Evolutionary conservation across 1,284 basidiomycete species (phyloP).

Genomic region (Sporisorium iseilematis-ciliati): DNA sequence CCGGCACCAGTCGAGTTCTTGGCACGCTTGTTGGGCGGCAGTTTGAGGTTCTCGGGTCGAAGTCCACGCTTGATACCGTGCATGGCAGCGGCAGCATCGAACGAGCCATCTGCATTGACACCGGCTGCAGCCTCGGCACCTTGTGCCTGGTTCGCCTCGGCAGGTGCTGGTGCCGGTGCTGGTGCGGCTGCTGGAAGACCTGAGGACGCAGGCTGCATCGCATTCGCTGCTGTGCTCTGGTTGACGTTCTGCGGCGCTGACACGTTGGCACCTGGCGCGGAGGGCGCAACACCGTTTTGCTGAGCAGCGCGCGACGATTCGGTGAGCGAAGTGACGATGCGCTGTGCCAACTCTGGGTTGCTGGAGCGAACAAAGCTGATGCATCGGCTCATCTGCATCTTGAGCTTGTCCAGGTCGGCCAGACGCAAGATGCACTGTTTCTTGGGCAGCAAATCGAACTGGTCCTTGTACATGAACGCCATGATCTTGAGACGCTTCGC

Average conservation of each 20-base stretch:
- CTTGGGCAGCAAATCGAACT: slow-evolving; percentile 58
- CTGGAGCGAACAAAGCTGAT: slow-evolving; percentile 66
- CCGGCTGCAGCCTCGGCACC: slow-evolving; percentile 17
- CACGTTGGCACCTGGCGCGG: slow-evolving; percentile 14
- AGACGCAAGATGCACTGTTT: slow-evolving; percentile 62
- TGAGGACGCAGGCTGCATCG: slow-evolving; percentile 12
- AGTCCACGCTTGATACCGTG: slow-evolving; percentile 64
- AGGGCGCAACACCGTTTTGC: slow-evolving; percentile 24
- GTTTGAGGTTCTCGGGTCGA: slow-evolving; percentile 65
- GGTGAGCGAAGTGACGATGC: slow-evolving; percentile 49
- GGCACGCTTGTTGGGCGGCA: slow-evolving; percentile 62
- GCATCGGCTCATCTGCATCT: slow-evolving; percentile 67
- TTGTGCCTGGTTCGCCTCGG: slow-evolving; percentile 21
- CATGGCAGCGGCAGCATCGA: slow-evolving; percentile 48
- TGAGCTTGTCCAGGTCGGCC: slow-evolving; percentile 66
- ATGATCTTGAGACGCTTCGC: slow-evolving; percentile 68
- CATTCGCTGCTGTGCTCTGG: slow-evolving; percentile 6
- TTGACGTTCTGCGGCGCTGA: slow-evolving; percentile 1
- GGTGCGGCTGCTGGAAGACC: slow-evolving; percentile 13
- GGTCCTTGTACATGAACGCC: slow-evolving; percentile 68
- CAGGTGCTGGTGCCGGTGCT: slow-evolving; percentile 22
- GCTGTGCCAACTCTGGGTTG: slow-evolving; percentile 61
- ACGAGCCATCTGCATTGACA: slow-evolving; percentile 37
- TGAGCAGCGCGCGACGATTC: slow-evolving; percentile 42
- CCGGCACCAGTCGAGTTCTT: slow-evolving; percentile 38